Evolutionary conservation across 1,284 basidiomycete species (phyloP).

Genomic region (Boletus sp.): DNA sequence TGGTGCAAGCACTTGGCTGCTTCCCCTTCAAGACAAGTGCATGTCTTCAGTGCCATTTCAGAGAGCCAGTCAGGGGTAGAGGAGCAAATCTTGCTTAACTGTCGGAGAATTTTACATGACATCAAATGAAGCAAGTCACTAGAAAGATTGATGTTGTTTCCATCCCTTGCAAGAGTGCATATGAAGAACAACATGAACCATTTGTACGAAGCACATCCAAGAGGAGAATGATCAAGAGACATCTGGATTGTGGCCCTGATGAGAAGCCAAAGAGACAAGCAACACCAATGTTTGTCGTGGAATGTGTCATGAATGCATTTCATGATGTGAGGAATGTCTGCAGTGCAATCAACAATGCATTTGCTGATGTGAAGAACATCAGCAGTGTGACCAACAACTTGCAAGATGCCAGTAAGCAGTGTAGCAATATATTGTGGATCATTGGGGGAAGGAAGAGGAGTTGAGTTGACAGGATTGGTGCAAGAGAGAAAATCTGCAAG

Average conservation of each 20-base stretch:
- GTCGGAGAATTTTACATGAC: no score
- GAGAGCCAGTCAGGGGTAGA: constrained; percentile 1
- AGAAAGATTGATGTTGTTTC: no score
- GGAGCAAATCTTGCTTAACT: no score
- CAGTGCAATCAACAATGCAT: no score
- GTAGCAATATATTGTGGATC: constrained; percentile 33
- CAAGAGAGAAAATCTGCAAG: constrained; percentile 9
- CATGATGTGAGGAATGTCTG: constrained; percentile 11
- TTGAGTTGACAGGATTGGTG: background rate
- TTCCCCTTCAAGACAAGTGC: background rate
- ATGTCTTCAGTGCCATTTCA: background rate
- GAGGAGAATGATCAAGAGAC: constrained; percentile 26
- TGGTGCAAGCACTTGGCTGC: background rate
- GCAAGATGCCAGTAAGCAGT: constrained; percentile 36
- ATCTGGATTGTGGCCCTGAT: constrained; percentile 42
- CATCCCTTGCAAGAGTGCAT: constrained; percentile 9
- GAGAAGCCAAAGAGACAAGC: constrained; percentile 39
- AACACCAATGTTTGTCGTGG: constrained; percentile 25
- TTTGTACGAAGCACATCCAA: background rate
- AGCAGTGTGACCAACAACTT: constrained; percentile 18
- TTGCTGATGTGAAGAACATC: no score
- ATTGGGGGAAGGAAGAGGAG: background rate
- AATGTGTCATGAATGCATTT: constrained; percentile 32
- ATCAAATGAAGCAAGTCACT: no score
- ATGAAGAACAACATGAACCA: constrained; percentile 42